Conservation (phyloP, 306 rosid genomes). For the Castanea crenata region DNA sequence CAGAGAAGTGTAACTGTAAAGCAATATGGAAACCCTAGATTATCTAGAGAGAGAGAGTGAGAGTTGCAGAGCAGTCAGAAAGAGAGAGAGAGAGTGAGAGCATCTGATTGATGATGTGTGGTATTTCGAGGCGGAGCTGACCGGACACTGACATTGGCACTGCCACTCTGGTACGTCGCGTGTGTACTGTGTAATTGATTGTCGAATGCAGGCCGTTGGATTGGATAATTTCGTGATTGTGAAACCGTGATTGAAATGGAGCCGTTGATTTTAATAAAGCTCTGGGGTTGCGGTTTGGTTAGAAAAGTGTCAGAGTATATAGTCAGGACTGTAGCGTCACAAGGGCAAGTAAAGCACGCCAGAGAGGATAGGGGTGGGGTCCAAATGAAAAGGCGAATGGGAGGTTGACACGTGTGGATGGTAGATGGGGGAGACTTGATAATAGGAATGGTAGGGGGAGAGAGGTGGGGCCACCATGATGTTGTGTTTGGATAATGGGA, state of each 20-base stretch:
- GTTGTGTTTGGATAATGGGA: not conserved
- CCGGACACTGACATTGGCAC: conserved; percentile 22
- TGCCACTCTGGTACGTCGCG: not conserved
- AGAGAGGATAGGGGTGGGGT: not conserved
- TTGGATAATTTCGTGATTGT: not conserved
- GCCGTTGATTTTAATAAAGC: conserved; percentile 33
- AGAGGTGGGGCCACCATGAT: not conserved
- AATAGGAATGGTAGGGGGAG: not conserved
- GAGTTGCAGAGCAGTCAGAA: not conserved
- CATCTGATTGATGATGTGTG: conserved; percentile 21
- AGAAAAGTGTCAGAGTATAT: not conserved
- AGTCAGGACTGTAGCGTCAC: conserved; percentile 19
- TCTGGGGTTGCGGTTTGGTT: not conserved
- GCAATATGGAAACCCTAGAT: not conserved
- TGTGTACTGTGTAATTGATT: not conserved
- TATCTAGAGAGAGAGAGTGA: not conserved
- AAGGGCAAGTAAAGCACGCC: not conserved
- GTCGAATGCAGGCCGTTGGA: not conserved
- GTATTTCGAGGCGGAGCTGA: conserved; percentile 35
- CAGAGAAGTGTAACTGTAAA: not conserved
- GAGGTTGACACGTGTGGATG: not conserved
- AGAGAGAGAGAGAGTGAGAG: not conserved
- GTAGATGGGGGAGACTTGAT: not conserved
- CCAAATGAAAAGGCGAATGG: not conserved
- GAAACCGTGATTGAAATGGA: not conserved